phyloP scores from a whole-genome alignment of 2,329 filamentous ascomycete species.

The Talaromyces sp. region DNA sequence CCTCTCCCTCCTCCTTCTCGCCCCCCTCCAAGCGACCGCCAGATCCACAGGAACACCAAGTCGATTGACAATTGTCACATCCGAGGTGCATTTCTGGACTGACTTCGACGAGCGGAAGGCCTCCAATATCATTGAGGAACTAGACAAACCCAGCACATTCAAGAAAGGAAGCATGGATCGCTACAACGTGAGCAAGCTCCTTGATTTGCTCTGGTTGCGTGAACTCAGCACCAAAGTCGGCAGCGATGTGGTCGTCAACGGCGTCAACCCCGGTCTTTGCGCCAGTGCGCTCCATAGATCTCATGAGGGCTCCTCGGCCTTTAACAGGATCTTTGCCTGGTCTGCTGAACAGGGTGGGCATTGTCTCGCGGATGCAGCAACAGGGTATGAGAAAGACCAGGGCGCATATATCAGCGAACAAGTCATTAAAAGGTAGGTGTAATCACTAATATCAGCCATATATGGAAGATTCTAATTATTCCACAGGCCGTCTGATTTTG shows the following conservation, averaged over 20 bases:
- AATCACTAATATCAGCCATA: neutral
- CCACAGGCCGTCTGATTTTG: neutral
- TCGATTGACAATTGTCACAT: neutral
- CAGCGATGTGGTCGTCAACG: conserved; percentile 43
- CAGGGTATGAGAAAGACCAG: neutral
- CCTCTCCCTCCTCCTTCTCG: neutral
- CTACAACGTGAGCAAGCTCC: conserved; percentile 42
- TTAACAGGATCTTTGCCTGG: conserved; percentile 1
- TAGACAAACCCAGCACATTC: conserved; percentile 26
- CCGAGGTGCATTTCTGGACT: neutral
- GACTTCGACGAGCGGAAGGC: conserved; percentile 18
- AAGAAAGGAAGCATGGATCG: conserved; percentile 28
- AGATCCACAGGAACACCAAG: neutral
- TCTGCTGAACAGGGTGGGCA: neutral
- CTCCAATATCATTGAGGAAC: conserved; percentile 27
- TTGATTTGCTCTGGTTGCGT: conserved; percentile 39
- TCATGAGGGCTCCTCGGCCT: neutral
- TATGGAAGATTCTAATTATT: neutral
- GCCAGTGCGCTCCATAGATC: conserved; percentile 20
- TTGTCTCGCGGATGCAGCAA: neutral
- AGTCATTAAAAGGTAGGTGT: neutral
- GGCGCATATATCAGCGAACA: conserved; percentile 1
- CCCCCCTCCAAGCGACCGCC: neutral
- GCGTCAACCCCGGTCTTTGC: conserved; percentile 49
- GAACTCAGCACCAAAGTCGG: conserved; percentile 24